Evolutionary conservation across 2,329 filamentous ascomycete species (phyloP).

Genomic region (Fusarium incarnatum): DNA sequence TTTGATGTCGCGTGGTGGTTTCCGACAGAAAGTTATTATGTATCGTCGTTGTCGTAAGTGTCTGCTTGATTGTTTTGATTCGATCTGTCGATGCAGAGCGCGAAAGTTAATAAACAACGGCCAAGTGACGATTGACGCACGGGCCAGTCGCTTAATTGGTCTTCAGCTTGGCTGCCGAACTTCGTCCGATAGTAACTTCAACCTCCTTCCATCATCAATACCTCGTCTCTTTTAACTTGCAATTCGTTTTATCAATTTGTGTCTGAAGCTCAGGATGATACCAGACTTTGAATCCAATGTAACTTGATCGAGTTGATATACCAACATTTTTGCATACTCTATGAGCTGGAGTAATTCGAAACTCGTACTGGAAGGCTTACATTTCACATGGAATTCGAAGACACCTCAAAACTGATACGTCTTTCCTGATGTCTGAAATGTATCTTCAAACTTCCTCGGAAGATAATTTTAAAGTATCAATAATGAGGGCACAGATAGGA

Average conservation of each 20-base stretch:
- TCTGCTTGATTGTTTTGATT: conserved; percentile 13
- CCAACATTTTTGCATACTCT: neutral
- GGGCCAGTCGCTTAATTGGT: conserved; percentile 13
- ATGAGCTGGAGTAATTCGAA: neutral
- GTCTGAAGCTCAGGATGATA: neutral
- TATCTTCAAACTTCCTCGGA: too few species aligned
- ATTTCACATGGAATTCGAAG: too few species aligned
- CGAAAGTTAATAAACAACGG: conserved; percentile 21
- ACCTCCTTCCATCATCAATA: neutral
- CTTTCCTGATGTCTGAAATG: too few species aligned
- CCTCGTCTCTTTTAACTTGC: neutral
- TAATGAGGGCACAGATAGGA: too few species aligned
- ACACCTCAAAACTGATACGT: too few species aligned
- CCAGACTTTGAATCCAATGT: neutral
- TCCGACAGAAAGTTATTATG: neutral
- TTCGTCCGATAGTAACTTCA: conserved; percentile 10
- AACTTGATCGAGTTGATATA: neutral
- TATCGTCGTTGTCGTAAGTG: neutral
- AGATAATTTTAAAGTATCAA: too few species aligned
- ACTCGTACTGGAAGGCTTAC: neutral
- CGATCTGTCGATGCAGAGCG: conserved; percentile 2
- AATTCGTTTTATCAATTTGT: neutral
- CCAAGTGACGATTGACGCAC: conserved; percentile 16
- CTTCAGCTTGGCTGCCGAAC: conserved; percentile 4
- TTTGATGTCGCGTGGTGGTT: too few species aligned